Evolutionary conservation across 2,329 filamentous ascomycete species (phyloP), one percentile per base, ranked within the genome.

Genomic region (Nothopassalora personata): DNA sequence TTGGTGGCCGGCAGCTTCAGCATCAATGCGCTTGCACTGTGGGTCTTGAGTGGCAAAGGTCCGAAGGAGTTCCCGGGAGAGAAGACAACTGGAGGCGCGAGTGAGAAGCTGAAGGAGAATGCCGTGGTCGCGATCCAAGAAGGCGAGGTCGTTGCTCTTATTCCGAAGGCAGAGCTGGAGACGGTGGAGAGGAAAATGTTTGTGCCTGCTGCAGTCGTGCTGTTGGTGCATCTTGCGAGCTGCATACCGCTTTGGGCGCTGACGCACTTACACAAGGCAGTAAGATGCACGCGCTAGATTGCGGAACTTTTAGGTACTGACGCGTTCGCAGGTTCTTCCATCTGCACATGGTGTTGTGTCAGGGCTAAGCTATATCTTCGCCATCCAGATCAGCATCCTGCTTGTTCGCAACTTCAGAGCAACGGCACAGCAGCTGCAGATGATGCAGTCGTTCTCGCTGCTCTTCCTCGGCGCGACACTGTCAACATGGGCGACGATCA

Each of bases 21-120:
- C 31, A 93, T 99, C 72, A 96, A 93, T 80, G 91, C 93, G 5
- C 93, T 97, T 67, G 87, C 87, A 15, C 79, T 97, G n/a, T 99
- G 94, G 94, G 82, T 97, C 15, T 86, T 89, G 73, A 96, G 90
- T 68, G 93, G 93, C 2, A 71, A 73, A 51, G 68, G 66, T 13
- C 63, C 67, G 10, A 52, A 62, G 5, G 62, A 67, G 51, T 53
- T 58, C 8, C 61, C 66, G 10, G 62, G 59, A 83, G 67, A 74
- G 6, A 54, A 58, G 31, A 13, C 39, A 3, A 73, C 55, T 60
- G 30, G 59, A 58, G 49, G 61, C 18, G 62, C 67, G 39, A 64
- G 66, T 9, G 67, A 72, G 54, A 67, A 71, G 11, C 69, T 70
- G 6, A 70, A 72, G 33, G 71, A 76, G 56, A 53, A 66, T 11